Evolutionary conservation across 352 stramenopile species (phyloP), one percentile per base, ranked within the genome.

Genomic region (Phytophthora vignae): DNA sequence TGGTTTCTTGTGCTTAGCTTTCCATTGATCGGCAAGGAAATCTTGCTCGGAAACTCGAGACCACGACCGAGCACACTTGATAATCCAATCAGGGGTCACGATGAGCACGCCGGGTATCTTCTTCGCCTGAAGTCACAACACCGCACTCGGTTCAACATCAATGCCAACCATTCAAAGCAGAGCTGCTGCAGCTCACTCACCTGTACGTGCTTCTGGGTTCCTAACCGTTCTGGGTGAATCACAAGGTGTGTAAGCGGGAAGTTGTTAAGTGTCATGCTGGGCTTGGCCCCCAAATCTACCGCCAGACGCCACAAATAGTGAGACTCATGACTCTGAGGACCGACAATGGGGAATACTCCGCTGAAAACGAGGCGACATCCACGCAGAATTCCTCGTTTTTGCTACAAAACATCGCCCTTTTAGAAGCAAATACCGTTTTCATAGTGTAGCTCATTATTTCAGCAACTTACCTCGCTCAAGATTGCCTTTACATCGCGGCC

Each of bases 211-310:
- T 96, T 96, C 57, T 94, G 85, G 14, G 89, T 95, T 40, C 88
- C 89, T 22, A 96, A 76, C 3, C 89, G 84, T 8, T 83, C 84
- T 27, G 89, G 89, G 52, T 96, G 86, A 36, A 96, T 95, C 25
- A 95, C 85, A 59, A 96, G 76, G 64, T 96, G 89, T n/a, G 89
- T 96, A 48, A 94, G 74, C 0, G 85, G 78, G 38, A 96, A 95
- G 40, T 91, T 74, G 27, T 89, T 83, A 69, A 96, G 79, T 1
- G 63, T 79, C 74, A 92, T 85, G 62, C 87, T 95, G 4, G 86
- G 86, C 8, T 48, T 75, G 10, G 87, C 89, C 3, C 87, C 87
- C 25, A 96, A 85, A 33, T 93, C 83, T 10, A 91, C 65, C 10
- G 83, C 78, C 4, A 96, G 74, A n/a, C 84, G 79, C 89, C 89